Conservation (phyloP, 306 rosid species). For the Crataegus laevigata region DNA sequence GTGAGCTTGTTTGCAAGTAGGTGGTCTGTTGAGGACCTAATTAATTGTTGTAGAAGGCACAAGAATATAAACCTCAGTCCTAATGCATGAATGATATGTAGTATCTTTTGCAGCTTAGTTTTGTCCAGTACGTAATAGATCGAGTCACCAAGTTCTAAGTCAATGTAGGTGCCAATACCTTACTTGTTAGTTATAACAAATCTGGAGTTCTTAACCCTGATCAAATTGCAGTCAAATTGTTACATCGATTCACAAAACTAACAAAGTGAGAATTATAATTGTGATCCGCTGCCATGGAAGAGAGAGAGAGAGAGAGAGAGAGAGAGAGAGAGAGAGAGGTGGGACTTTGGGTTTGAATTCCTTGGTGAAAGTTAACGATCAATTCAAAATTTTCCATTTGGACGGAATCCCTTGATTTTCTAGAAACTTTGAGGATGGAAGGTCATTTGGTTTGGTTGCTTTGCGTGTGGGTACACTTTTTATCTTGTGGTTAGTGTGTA, state of each 20-base stretch:
- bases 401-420: not conserved
- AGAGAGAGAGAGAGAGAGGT: not conserved
- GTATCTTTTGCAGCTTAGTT: not conserved
- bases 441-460: not conserved
- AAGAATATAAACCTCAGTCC: not conserved
- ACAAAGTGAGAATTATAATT: not conserved
- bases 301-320: not conserved
- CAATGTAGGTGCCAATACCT: not conserved
- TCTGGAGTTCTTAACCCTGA: not conserved
- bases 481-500: not conserved
- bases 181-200: not conserved
- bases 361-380: not conserved
- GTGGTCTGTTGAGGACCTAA: not conserved
- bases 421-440: not conserved
- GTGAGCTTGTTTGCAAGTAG: not conserved
- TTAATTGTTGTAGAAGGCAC: not conserved
- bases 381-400: not conserved
- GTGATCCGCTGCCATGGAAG: not conserved
- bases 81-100: not conserved
- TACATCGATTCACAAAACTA: not conserved
- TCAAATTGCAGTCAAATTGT: not conserved
- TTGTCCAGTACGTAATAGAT: too few relatives aligned
- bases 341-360: conserved; percentile 1
- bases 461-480: not conserved
- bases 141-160: too few relatives aligned